A percentile compares a stretch with the other conserved stretches of the same genome.
Evolutionary conservation across 169 alveolate species (phyloP).

Genomic region (Prorocentrum cordatum): DNA sequence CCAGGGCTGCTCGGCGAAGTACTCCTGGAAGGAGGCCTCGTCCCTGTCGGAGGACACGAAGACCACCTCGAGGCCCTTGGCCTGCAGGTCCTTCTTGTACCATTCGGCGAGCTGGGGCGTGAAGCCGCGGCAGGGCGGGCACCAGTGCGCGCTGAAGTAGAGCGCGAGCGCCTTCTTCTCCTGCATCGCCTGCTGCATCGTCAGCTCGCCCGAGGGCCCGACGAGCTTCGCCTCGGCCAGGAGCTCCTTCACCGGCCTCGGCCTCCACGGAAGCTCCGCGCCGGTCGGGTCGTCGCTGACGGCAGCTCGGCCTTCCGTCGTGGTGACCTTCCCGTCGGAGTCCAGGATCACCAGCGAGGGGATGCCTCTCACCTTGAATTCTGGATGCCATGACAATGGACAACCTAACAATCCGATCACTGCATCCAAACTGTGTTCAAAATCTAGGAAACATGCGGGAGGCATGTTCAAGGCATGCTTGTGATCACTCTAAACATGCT

Average conservation of each 20-base stretch:
- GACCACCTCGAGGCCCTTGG: slow-evolving; percentile 28
- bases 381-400: no score
- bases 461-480: background rate
- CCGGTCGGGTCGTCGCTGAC: background rate
- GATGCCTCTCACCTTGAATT: background rate
- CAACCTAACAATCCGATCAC: no score
- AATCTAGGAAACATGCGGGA: background rate
- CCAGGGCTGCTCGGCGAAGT: slow-evolving; percentile 65
- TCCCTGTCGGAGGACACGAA: slow-evolving; percentile 38
- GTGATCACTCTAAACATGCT: no score
- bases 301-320: background rate
- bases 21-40: slow-evolving; percentile 3
- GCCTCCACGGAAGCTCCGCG: background rate
- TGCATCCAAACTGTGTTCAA: background rate
- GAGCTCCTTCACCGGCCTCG: background rate
- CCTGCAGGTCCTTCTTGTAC: slow-evolving; percentile 66
- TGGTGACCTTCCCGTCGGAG: background rate
- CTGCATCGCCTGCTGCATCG: no score
- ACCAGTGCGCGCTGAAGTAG: slow-evolving; percentile 80
- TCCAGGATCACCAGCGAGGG: background rate
- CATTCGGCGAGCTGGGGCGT: slow-evolving; percentile 80
- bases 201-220: no score
- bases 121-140: slow-evolving; percentile 82
- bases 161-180: slow-evolving; percentile 73
- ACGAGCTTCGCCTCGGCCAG: no score